phyloP scores from a whole-genome alignment of 2,329 filamentous ascomycete species.

The Teratosphaeria nubilosa region DNA sequence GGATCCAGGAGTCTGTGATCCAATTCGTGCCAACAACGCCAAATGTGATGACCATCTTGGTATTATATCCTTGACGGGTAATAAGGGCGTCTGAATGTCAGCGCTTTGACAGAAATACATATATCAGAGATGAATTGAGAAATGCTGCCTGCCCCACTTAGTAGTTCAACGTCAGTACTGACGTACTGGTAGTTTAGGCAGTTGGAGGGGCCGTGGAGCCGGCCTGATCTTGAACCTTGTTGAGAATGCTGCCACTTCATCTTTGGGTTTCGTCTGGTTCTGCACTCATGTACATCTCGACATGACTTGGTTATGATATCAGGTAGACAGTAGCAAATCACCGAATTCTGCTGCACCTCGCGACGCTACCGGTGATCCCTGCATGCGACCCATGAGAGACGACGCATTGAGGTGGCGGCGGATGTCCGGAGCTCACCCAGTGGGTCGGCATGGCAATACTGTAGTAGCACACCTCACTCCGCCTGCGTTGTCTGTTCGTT shows the following conservation, averaged over 20 bases:
- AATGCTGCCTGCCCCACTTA: no score
- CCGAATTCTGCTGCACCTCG: neutral
- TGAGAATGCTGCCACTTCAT: neutral
- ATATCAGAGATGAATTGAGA: neutral
- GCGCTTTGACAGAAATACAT: neutral
- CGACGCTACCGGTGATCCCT: neutral
- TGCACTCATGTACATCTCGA: neutral
- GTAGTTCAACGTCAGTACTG: no score
- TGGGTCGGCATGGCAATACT: neutral
- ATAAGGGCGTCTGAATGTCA: neutral
- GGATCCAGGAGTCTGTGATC: constrained; percentile 41
- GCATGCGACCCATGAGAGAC: neutral
- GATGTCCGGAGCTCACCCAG: neutral
- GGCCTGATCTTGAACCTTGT: neutral
- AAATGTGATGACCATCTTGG: constrained; percentile 27
- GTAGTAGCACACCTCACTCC: neutral
- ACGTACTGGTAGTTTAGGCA: no score
- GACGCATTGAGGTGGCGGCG: neutral
- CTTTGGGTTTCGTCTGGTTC: neutral
- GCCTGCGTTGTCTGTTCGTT: neutral
- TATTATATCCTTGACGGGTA: neutral
- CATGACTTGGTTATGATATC: neutral
- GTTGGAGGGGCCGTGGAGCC: neutral
- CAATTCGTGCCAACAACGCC: constrained; percentile 39
- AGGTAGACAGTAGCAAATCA: neutral